Base-by-base conservation (phyloP, 2,329 filamentous ascomycete genomes). In the Aspergillus fijiensis region DNA sequence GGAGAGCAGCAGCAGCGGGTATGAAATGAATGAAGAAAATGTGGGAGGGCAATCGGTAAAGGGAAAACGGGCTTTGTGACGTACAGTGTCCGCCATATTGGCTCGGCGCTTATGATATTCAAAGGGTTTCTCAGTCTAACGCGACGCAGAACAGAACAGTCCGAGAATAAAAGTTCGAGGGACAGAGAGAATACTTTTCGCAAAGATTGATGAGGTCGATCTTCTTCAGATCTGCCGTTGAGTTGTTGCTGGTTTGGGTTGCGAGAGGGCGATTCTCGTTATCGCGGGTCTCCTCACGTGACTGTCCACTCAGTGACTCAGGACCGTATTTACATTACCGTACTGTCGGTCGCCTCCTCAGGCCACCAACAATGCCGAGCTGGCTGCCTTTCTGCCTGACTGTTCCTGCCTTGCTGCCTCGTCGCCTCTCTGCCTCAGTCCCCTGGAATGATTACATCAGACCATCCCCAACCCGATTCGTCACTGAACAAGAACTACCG, bases 61-160 rank as follows among this genome's bases (percentile, higher is more conserved):
- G 70, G 65, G 65, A 69, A 69, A 70, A 67, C 61, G 67, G 63
- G 63, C 63, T 42, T 45, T 70, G 71, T 74, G 74, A 79, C 76
- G 71, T 78, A 79, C 77, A 67, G 72, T 69, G 64, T 79, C 77
- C 69, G 76, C 76, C 77, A 79, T 79, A 54, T 61, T 75, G 59
- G 64, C 39, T 45, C 39, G 39, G 39, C 39, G 39, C 39, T 45
- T 45, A 19, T 45, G 39, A 45, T 45, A 45, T 45, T 45, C 39
- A 19, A 45, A n/a, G 61, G 56, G 55, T 54, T 47, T 47, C 21
- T 60, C 39, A 25, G 14, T 47, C 21, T 33, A 47, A 54, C 39
- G 19, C 48, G 42, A 16, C 11, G 54, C 29, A 48, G 23, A 25
- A 29, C 39, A 45, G 39, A 19, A 45, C 39, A 6, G n/a, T 62